Base-by-base conservation (phyloP, 2,329 filamentous ascomycete genomes). In the Colletotrichum sp. region DNA sequence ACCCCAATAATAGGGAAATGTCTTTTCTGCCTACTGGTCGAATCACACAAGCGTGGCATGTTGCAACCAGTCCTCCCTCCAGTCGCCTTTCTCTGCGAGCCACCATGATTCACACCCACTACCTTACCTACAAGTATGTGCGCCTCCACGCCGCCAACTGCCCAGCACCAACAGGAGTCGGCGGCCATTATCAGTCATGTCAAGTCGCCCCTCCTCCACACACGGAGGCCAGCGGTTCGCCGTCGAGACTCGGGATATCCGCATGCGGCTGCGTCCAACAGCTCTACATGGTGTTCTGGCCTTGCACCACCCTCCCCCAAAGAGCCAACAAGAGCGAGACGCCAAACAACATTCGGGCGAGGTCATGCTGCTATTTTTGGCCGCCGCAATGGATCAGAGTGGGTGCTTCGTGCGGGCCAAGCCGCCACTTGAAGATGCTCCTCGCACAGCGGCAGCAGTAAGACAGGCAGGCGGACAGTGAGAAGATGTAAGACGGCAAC, bases 341-440 rank as follows among this genome's bases (percentile, higher is more conserved):
- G 57, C 63, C 57, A 60, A 73, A 68, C 64, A 52, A 52, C 72
- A 71, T 65, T 48, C 26, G 26, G 64, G 48, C 70, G 32, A 68
- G 16, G 43, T 26, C 15, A n/a, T 68, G 74, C 26, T 74, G 28
- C 74, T 76, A 76, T 76, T 73, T 69, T 76, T 73, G 74, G 74
- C 18, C 13, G 4, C 28, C 24, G 24, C 24, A 34, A 59, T 63
- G 28, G 55, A 48, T 55, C 39, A 15, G 43, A 60, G 32, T 59
- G 43, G 63, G 48, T 61, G 32, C 30, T 18, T 55, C 34, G n/a
- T 24, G 30, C 57, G 64, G 57, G 39, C 43, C 34, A 52, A 55
- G 57, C 39, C 64, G 70, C 61, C 68, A 55, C 18, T 55, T 48
- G 39, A 39, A 72, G 69, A 57, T 43, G 61, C 32, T 34, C 59